phyloP scores from a whole-genome alignment of 2,329 filamentous ascomycete genomes.

The Myriosclerotinia curreyana region DNA sequence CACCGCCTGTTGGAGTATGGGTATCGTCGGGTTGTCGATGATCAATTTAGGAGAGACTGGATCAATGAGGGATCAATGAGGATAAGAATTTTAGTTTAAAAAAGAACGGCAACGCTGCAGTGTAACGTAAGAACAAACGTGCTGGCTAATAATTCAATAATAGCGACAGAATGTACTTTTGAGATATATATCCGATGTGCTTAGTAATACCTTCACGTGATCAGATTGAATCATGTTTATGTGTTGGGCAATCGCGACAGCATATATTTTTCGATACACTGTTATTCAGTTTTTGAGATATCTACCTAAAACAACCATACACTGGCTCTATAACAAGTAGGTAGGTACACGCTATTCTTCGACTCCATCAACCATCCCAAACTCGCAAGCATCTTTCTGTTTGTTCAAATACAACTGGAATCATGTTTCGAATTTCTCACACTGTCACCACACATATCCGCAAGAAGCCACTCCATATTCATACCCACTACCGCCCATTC shows the following conservation, averaged over 20 bases:
- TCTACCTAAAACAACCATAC: too few species aligned
- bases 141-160: too few species aligned
- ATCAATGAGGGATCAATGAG: not conserved
- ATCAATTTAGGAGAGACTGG: not conserved
- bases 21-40: not conserved
- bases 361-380: too few species aligned
- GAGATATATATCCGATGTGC: not conserved
- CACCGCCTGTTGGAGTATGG: conserved; percentile 15
- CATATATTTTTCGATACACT: not conserved
- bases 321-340: too few species aligned
- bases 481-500: not conserved
- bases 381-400: too few species aligned
- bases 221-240: not conserved
- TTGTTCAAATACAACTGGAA: too few species aligned
- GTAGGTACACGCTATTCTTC: too few species aligned
- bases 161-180: too few species aligned
- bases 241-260: not conserved
- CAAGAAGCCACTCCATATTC: not conserved
- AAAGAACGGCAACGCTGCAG: not conserved
- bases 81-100: too few species aligned
- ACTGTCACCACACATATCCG: not conserved
- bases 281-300: not conserved
- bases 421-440: not conserved
- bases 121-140: not conserved
- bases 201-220: not conserved